Evolutionary conservation across 2,329 filamentous ascomycete species (phyloP).

Genomic region (Westerdykella aurantiaca): DNA sequence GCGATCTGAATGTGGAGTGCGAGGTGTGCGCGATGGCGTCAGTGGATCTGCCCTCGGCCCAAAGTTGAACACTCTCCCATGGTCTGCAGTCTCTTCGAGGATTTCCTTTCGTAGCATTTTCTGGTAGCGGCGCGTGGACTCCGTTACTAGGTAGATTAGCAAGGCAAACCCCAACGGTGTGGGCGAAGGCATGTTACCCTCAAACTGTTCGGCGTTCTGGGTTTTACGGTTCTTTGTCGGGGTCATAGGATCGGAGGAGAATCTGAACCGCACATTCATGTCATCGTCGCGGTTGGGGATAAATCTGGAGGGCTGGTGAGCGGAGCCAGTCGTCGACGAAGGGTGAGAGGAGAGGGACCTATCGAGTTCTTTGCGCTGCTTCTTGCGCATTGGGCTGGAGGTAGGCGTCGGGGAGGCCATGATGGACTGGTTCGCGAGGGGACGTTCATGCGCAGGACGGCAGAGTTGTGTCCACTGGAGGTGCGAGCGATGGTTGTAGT

Average conservation of each 20-base stretch:
- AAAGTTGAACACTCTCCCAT: too few species aligned
- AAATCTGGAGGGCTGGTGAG: slow-evolving; percentile 56
- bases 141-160: too few species aligned
- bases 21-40: slow-evolving; percentile 86
- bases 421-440: slow-evolving; percentile 47
- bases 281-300: slow-evolving; percentile 95
- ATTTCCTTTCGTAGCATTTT: too few species aligned
- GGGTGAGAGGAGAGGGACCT: slow-evolving; percentile 16
- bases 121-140: too few species aligned
- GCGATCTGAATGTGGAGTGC: slow-evolving; percentile 64
- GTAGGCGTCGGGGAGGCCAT: slow-evolving; percentile 51
- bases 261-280: slow-evolving; percentile 83
- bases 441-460: slow-evolving; percentile 25
- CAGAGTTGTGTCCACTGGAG: slow-evolving; percentile 41
- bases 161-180: too few species aligned
- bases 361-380: slow-evolving; percentile 60
- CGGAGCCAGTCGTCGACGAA: not conserved
- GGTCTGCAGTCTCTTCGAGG: too few species aligned
- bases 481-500: slow-evolving; percentile 10
- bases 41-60: not conserved
- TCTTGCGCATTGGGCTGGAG: slow-evolving; percentile 62
- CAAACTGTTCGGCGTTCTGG: too few species aligned
- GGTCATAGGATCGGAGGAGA: slow-evolving; percentile 67
- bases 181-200: too few species aligned
- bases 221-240: too few species aligned